Base-by-base conservation (phyloP, 2,329 filamentous ascomycete genomes). In the Ceratocystis diversiconidia region DNA sequence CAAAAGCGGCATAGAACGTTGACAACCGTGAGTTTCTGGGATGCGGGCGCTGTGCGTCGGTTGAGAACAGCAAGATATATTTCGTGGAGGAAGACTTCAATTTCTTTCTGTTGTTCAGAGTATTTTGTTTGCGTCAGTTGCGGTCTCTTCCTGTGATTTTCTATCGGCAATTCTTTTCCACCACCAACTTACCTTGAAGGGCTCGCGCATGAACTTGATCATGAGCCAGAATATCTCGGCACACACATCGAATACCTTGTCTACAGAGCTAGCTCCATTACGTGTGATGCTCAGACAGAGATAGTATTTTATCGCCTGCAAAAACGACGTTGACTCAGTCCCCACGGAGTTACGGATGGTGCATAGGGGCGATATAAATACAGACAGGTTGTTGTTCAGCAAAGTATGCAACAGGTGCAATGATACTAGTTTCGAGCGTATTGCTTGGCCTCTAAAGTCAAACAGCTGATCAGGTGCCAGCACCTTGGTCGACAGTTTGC, bases 211-310 rank as follows among this genome's bases (percentile, higher is more conserved):
- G 71, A 90, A 88, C 74, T 95, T 95, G 55, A 96, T 78, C 87
- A 96, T 96, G 66, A 97, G 80, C 91, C 92, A 99, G 74, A 99
- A 99, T 36, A 97, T 95, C 74, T 99, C 94, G 71, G 89, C 92
- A 74, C 90, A 92, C 52, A 97, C 90, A 72, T 97, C 92, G 72
- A 97, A 99, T 0, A 99, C 91, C 69, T 84, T 84, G 69, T 90
- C 89, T 55, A 96, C 89, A 3, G 92, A 92, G 76, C 92, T 97
- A 15, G 94, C 90, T 19, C 92, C 95, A 73, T 99, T 99, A 63
- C 92, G 85, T 65, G 92, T 96, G 70, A 99, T 84, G 75, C 91
- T 95, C 50, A 99, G 82, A 75, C 94, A 97, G 32, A 99, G 82
- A 73, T 99, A 96, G 73, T 95, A 96, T 74, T 97, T 96, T 73